These are phyloP conservation scores for Xylaria sp. DNA, from an alignment of 2,329 filamentous ascomycete genomes.

Conservation along the genomic window DNA sequence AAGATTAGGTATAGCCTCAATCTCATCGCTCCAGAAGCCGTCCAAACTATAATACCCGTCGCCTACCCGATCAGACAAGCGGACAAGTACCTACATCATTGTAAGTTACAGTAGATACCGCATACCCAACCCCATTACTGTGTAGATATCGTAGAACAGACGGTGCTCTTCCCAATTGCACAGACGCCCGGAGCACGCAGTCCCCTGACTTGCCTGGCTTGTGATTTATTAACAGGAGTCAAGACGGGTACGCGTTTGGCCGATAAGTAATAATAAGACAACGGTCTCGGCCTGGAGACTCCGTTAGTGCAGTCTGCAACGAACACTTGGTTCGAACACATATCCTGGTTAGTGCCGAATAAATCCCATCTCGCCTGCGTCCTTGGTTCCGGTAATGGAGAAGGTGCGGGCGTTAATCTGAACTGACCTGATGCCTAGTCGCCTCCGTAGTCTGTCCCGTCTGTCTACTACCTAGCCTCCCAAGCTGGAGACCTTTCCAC, in stretches of 20 bases:
- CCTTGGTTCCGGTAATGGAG: background rate
- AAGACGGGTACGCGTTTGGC: too few relatives aligned
- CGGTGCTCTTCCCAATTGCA: too few relatives aligned
- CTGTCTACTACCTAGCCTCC: background rate
- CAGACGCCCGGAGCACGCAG: too few relatives aligned
- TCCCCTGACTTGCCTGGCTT: too few relatives aligned
- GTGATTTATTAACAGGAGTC: too few relatives aligned
- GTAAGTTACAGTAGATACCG: too few relatives aligned
- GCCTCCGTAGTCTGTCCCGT: too few relatives aligned
- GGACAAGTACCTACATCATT: too few relatives aligned
- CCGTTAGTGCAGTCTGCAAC: background rate
- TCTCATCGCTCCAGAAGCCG: background rate
- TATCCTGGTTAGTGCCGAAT: background rate
- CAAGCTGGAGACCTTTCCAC: background rate
- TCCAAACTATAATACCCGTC: background rate
- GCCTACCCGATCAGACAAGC: too few relatives aligned
- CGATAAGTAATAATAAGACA: too few relatives aligned
- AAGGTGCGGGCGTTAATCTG: background rate
- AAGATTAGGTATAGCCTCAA: background rate
- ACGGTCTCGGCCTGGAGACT: background rate
- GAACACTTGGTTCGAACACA: background rate
- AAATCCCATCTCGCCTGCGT: background rate
- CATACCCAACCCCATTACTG: too few relatives aligned
- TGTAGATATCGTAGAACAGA: too few relatives aligned
- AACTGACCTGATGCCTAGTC: background rate